Conservation (phyloP, 257 asterid species). For the Solanum arcanum region DNA sequence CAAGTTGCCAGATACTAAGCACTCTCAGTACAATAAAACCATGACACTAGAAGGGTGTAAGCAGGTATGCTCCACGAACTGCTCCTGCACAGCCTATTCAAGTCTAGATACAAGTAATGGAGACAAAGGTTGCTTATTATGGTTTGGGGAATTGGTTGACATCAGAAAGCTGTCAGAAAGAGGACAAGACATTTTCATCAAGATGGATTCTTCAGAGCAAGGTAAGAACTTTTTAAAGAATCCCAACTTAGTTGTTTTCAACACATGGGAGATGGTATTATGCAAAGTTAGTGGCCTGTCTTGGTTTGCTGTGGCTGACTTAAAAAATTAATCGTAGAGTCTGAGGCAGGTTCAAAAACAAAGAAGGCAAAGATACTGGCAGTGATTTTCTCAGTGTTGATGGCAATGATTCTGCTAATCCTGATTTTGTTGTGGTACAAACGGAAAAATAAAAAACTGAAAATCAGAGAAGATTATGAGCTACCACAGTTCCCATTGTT, state of each 20-base stretch:
- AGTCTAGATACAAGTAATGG: conserved; percentile 3
- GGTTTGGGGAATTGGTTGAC: conserved; percentile 20
- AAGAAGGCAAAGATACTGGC: background rate
- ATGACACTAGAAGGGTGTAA: conserved; percentile 9
- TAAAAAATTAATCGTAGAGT: background rate
- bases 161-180: background rate
- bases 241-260: background rate
- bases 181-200: conserved; percentile 15
- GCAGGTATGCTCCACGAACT: conserved; percentile 9
- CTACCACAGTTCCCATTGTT: conserved; percentile 9
- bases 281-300: background rate
- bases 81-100: conserved; percentile 22
- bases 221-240: background rate
- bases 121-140: conserved; percentile 13
- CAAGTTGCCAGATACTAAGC: conserved; percentile 12
- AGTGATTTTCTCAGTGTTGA: background rate
- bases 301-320: background rate
- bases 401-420: background rate
- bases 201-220: conserved; percentile 14
- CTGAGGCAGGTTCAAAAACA: background rate
- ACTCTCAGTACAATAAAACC: conserved; percentile 4
- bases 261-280: background rate
- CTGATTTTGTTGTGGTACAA: background rate
- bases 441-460: background rate
- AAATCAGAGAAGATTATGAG: background rate